phyloP scores from a whole-genome alignment of 129 eudicot genomes.

The Escallonia herrerae region DNA sequence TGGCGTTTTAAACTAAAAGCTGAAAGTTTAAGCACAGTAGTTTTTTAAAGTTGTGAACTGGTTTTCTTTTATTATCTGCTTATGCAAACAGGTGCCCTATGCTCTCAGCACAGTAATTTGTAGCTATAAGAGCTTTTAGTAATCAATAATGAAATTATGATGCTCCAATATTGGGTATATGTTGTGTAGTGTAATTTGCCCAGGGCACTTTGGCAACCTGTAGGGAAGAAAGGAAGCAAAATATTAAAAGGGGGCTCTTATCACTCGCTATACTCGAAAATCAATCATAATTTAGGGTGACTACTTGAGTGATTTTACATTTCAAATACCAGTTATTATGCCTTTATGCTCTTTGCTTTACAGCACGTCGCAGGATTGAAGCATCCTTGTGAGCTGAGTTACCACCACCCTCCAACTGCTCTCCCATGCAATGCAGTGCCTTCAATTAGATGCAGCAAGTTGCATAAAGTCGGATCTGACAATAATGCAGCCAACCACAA shows the following conservation, averaged over 20 bases:
- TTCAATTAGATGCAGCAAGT: neutral
- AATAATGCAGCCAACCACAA: slow-evolving; percentile 5
- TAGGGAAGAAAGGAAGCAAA: no score
- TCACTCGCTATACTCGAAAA: no score
- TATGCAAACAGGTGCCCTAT: neutral
- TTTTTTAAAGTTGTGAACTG: neutral
- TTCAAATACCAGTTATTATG: no score
- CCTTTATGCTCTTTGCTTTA: slow-evolving; percentile 1
- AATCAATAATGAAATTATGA: no score
- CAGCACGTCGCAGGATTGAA: slow-evolving; percentile 11
- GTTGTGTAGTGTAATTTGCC: no score
- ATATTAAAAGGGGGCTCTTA: no score
- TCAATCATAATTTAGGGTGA: no score
- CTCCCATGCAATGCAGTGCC: neutral
- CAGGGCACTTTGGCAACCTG: no score
- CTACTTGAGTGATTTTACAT: no score
- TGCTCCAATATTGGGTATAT: no score
- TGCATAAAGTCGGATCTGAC: slow-evolving; percentile 9
- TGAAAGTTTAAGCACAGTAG: neutral
- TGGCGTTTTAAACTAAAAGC: neutral
- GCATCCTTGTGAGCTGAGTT: slow-evolving; percentile 16
- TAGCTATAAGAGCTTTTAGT: no score
- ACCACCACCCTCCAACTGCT: slow-evolving; percentile 10
- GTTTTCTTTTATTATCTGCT: neutral
- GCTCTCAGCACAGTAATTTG: neutral